Percentiles rank a stretch among this genome's conserved stretches.
Conservation (phyloP, 257 asterid genomes). For the Galeopsis tetrahit region DNA sequence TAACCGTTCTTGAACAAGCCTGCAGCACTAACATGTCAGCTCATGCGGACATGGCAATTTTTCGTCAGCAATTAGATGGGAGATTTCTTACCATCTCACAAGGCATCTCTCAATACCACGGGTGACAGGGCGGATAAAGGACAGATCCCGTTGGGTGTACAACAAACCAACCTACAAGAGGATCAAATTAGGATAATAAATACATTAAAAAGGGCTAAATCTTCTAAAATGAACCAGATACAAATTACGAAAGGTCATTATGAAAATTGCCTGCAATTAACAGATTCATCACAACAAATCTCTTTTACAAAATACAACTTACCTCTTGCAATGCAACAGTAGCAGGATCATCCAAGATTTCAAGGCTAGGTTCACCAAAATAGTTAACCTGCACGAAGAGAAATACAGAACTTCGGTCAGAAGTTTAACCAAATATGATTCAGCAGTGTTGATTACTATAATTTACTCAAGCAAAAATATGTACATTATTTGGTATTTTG, state of each 20-base stretch:
- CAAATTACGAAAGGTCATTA: neutral
- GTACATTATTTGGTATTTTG: constrained; percentile 5
- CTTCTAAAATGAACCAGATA: constrained; percentile 11
- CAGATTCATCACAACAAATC: constrained; percentile 3
- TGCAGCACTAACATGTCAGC: constrained; percentile 47
- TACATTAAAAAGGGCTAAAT: constrained; percentile 4
- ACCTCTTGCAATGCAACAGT: constrained; percentile 86
- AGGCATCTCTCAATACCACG: constrained; percentile 94
- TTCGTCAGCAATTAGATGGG: constrained; percentile 32
- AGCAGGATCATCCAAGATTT: constrained; percentile 94
- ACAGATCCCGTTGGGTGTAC: constrained; percentile 86
- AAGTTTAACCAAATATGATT: constrained; percentile 23
- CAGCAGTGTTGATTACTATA: neutral
- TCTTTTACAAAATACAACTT: constrained; percentile 20
- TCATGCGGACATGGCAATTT: constrained; percentile 23
- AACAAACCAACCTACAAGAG: constrained; percentile 76
- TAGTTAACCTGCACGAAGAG: constrained; percentile 72
- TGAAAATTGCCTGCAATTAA: neutral
- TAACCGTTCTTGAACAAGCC: constrained; percentile 89
- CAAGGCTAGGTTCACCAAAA: constrained; percentile 83
- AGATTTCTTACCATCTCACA: constrained; percentile 81
- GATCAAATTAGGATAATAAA: constrained; percentile 3
- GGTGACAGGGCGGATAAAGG: constrained; percentile 83
- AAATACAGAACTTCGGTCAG: constrained; percentile 27
- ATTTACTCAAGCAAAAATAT: constrained; percentile 3